Evolutionary conservation across 495 filamentous ascomycete species (phyloP).

Genomic region (Podospora appendiculata): DNA sequence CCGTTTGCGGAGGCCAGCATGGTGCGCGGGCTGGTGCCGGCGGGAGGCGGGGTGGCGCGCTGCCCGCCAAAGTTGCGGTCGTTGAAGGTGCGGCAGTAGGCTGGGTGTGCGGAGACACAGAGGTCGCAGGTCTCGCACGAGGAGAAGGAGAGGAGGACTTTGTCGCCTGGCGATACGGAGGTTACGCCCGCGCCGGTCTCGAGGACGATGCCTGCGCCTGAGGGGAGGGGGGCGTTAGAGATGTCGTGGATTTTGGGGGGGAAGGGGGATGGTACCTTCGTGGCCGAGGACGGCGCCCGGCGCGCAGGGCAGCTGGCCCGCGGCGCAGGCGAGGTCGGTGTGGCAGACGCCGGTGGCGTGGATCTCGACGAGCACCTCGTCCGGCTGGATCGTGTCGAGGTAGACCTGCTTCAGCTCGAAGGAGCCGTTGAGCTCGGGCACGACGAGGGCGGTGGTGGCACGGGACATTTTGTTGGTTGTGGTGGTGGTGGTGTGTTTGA

Average conservation of each 20-base stretch:
- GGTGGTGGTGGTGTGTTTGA: not conserved
- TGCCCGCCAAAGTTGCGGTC: constrained; percentile 30
- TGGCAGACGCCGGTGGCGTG: constrained; percentile 72
- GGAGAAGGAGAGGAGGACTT: constrained; percentile 42
- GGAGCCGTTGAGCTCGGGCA: constrained; percentile 18
- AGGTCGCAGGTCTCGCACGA: constrained; percentile 35
- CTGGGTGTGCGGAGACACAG: constrained; percentile 60
- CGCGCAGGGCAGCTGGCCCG: constrained; percentile 24
- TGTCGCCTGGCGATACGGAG: constrained; percentile 51
- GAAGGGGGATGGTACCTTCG: constrained; percentile 39
- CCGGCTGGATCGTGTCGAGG: constrained; percentile 31
- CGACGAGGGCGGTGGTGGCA: constrained; percentile 21
- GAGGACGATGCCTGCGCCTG: constrained; percentile 53
- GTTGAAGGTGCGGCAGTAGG: constrained; percentile 44
- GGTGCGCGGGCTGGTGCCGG: not conserved
- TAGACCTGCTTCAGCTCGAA: constrained; percentile 15
- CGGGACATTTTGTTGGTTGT: constrained; percentile 10
- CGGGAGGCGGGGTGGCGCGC: constrained; percentile 8
- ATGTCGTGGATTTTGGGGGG: not conserved
- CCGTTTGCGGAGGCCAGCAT: constrained; percentile 36
- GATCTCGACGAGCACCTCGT: constrained; percentile 67
- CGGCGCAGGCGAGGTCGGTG: constrained; percentile 51
- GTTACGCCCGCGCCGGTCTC: constrained; percentile 47
- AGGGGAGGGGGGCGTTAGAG: not conserved
- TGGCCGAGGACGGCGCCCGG: constrained; percentile 69